Evolutionary conservation across 148 eudicot species (phyloP), one percentile per base, ranked within the genome.

Genomic region (Amaranthus palmeri): DNA sequence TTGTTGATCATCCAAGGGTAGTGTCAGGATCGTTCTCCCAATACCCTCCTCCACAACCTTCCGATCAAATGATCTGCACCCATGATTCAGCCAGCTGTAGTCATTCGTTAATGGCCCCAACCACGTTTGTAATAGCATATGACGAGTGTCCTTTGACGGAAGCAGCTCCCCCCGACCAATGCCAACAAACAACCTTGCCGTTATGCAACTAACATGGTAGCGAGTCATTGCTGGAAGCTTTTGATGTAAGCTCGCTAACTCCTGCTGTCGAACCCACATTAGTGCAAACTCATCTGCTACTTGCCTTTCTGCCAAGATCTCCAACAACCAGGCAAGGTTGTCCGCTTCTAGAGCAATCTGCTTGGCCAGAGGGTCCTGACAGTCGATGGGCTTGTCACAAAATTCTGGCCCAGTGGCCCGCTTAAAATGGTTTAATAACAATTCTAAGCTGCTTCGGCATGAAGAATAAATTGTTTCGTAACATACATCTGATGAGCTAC

Each of bases 1-100:
- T 81, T 89, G 97, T 81, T 93, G 98, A 60, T 93, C 98, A 80
- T 91, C 96, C 63, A 93, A 72, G 4, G 98, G 98, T 15, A 93
- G 83, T 10, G 97, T 93, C 70, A 93, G 78, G 58, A 93, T 91
- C 4, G 98, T 93, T 83, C 92, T 79, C 4, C 98, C 96, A 5
- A 91, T 91, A 53, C 98, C 98, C 72, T 93, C 98, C 79, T 91
- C 98, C 74, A 91, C 98, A 53, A 83, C 90, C 77, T 79, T 88
- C 72, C 88, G 76, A 78, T 93, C 98, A 73, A 93, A 93, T 4
- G 92, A 86, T 69, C 97, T 82, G 70, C 90, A 86, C 61, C 90
- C 98, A 10, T 91, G 96, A 65, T 86, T 91, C 56, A 93, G 72
- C 98, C 98, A 93, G 51, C 82, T 81, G 77, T 93, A 93, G 74